Percentiles rank a stretch among this genome's conserved stretches.
phyloP scores from a whole-genome alignment of 2,329 filamentous ascomycete genomes.

The Cercospora zeina region DNA sequence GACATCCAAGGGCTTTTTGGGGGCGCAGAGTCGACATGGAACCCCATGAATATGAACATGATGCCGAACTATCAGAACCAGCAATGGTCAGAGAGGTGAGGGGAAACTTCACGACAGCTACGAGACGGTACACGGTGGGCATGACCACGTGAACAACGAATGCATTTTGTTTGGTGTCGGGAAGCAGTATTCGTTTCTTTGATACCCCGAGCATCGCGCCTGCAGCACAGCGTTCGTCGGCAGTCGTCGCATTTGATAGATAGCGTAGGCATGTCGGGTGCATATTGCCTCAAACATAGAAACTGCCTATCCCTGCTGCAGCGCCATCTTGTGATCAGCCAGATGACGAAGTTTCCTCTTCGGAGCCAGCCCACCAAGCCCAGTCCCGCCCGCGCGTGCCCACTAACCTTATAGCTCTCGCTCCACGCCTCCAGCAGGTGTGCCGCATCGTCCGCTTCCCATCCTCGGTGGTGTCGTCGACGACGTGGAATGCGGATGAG shows the following conservation, averaged over 20 bases:
- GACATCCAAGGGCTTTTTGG: conserved; percentile 44
- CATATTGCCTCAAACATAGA: background rate
- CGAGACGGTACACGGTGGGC: background rate
- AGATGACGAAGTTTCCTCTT: background rate
- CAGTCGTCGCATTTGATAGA: conserved; percentile 3
- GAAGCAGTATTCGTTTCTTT: conserved; percentile 9
- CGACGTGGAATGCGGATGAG: conserved; percentile 1
- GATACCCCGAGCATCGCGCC: conserved; percentile 17
- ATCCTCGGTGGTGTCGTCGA: background rate
- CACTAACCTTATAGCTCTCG: background rate
- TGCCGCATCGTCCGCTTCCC: background rate
- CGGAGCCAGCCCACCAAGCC: background rate
- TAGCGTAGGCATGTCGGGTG: background rate
- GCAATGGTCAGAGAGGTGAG: conserved; percentile 8
- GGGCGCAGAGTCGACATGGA: conserved; percentile 39
- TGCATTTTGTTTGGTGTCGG: conserved; percentile 17
- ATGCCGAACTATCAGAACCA: conserved; percentile 28
- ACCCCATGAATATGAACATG: conserved; percentile 34
- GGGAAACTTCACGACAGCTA: background rate
- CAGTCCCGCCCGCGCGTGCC: background rate
- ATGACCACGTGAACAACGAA: background rate
- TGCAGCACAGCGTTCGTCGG: conserved; percentile 7
- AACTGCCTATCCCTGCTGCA: background rate
- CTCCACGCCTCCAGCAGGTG: background rate
- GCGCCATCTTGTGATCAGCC: conserved; percentile 1